phyloP scores from a whole-genome alignment of 2,329 filamentous ascomycete species.

The Thyridium curvatum region DNA sequence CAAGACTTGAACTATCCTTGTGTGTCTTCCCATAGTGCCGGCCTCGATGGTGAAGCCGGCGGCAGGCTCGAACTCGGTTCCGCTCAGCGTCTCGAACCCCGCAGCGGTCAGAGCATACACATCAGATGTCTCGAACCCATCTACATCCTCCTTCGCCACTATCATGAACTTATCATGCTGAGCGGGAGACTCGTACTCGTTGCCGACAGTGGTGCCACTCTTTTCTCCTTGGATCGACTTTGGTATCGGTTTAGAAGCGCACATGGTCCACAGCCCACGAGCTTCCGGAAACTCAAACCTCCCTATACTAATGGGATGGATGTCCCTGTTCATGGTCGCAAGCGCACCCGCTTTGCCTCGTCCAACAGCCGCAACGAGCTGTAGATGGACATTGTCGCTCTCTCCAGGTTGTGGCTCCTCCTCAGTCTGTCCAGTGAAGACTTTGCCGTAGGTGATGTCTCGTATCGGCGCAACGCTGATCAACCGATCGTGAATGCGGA shows the following conservation, averaged over 20 bases:
- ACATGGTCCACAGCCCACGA: conserved; percentile 75
- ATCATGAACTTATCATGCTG: conserved; percentile 78
- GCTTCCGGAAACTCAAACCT: conserved; percentile 68
- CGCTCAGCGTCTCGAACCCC: conserved; percentile 67
- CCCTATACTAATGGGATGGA: conserved; percentile 67
- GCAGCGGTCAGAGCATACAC: conserved; percentile 71
- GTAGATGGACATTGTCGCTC: conserved; percentile 38
- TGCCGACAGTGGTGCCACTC: conserved; percentile 40
- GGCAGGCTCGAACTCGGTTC: conserved; percentile 86
- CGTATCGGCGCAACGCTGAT: conserved; percentile 74
- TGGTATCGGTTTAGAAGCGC: conserved; percentile 59
- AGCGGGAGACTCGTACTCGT: conserved; percentile 51
- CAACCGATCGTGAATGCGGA: conserved; percentile 71
- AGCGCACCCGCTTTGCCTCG: conserved; percentile 62
- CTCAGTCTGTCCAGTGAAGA: conserved; percentile 31
- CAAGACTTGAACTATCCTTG: conserved; percentile 79
- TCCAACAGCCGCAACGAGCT: conserved; percentile 56
- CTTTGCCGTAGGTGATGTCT: conserved; percentile 64
- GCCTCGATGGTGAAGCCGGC: conserved; percentile 84
- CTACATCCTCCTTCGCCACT: conserved; percentile 63
- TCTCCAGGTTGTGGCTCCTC: conserved; percentile 31
- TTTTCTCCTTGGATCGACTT: conserved; percentile 49
- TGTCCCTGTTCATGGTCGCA: conserved; percentile 69
- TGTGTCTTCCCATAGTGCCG: conserved; percentile 73
- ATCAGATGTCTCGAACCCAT: conserved; percentile 69